phyloP scores from a whole-genome alignment of 1,139 yeast genomes.

The Nakaseomyces uthaithaninus region DNA sequence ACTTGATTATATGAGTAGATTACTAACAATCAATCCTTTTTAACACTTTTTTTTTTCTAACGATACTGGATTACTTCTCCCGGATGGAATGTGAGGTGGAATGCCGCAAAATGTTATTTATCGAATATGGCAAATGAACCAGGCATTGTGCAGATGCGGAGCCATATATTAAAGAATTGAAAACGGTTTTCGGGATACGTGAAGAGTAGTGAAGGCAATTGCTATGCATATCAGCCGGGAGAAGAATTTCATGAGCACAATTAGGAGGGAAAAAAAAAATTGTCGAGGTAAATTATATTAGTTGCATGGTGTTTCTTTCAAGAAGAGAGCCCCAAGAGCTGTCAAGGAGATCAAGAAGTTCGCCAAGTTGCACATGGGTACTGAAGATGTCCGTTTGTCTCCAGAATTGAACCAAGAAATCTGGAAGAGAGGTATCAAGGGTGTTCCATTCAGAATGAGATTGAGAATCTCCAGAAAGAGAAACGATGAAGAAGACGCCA shows the following conservation, averaged over 20 bases:
- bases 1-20: no score
- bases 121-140: no score
- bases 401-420: conserved; percentile 97
- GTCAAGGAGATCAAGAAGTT: conserved; percentile 98
- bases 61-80: no score
- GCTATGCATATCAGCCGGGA: no score
- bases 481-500: conserved; percentile 99
- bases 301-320: conserved; percentile 98
- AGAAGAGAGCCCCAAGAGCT: conserved; percentile 99
- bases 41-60: no score
- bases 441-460: conserved; percentile 97
- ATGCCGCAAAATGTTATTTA: no score
- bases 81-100: no score
- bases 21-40: no score
- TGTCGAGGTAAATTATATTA: conserved; percentile 23
- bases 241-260: not conserved
- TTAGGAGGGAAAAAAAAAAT: not conserved
- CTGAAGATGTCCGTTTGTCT: conserved; percentile 97
- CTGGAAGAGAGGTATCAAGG: conserved; percentile 99
- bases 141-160: no score
- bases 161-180: no score
- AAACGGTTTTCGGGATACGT: no score
- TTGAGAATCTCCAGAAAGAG: conserved; percentile 99
- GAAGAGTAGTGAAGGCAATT: no score
- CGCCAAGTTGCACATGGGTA: conserved; percentile 98